Conservation (phyloP, 2,329 filamentous ascomycete species). For the Metarhizium brunneum region DNA sequence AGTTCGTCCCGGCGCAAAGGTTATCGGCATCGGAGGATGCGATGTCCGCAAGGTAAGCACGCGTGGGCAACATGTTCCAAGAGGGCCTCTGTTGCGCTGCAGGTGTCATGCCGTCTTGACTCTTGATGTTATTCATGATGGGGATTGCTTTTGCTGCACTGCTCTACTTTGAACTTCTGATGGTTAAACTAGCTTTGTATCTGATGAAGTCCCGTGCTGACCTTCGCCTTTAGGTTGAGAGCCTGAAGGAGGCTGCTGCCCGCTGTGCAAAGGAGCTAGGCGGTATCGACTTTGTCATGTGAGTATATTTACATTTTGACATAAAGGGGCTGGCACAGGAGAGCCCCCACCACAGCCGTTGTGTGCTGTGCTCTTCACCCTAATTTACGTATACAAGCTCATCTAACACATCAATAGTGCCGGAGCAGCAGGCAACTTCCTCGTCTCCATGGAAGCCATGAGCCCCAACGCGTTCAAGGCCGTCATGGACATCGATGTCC, state of each 20-base stretch:
- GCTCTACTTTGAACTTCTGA: no score
- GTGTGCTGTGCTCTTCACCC: neutral
- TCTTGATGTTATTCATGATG: neutral
- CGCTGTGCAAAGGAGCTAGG: conserved; percentile 76
- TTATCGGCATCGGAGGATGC: conserved; percentile 75
- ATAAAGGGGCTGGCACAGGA: neutral
- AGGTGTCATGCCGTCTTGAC: neutral
- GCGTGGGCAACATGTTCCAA: conserved; percentile 1
- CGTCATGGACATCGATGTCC: conserved; percentile 91
- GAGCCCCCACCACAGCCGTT: neutral
- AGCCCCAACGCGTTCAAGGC: conserved; percentile 86
- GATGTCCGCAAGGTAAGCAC: conserved; percentile 60
- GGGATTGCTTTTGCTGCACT: neutral
- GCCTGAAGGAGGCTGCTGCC: conserved; percentile 57
- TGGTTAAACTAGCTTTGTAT: neutral
- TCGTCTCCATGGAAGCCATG: conserved; percentile 74
- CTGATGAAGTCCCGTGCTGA: neutral
- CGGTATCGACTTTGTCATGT: conserved; percentile 88
- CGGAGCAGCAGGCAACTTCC: conserved; percentile 91
- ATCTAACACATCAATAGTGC: conserved; percentile 46
- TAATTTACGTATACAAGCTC: neutral
- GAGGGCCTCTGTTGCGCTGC: no score
- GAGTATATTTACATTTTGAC: conserved; percentile 21
- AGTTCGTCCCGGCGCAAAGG: conserved; percentile 67
- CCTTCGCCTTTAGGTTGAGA: conserved; percentile 16